These are phyloP conservation scores for Marsdenia floribunda DNA, from an alignment of 257 asterid species.

Conservation along the genomic window DNA sequence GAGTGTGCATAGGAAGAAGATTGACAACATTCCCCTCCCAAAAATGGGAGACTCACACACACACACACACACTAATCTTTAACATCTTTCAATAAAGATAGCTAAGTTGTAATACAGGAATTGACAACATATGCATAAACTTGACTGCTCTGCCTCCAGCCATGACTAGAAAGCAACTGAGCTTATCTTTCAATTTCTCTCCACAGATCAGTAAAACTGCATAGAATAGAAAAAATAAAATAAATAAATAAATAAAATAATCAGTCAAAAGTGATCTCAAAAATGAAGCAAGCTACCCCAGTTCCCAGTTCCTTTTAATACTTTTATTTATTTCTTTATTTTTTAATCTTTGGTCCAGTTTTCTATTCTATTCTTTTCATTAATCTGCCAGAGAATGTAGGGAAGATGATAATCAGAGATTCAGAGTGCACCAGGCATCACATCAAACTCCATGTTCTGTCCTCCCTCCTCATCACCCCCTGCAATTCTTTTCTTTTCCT, in stretches of 20 bases:
- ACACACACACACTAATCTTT: slow-evolving; percentile 11
- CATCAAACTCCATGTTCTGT: not conserved
- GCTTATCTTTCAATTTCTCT: slow-evolving; percentile 14
- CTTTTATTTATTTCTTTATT: slow-evolving; percentile 7
- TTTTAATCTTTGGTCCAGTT: not conserved
- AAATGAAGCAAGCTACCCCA: slow-evolving; percentile 18
- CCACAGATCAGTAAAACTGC: not conserved
- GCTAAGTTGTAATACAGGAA: slow-evolving; percentile 14
- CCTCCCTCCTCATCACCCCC: not conserved
- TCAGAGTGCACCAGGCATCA: not conserved
- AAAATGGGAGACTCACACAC: slow-evolving; percentile 12
- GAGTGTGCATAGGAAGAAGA: not conserved
- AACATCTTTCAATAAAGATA: slow-evolving; percentile 38
- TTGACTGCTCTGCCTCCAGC: slow-evolving; percentile 5
- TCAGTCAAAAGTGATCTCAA: slow-evolving; percentile 23
- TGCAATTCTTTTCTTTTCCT: not conserved
- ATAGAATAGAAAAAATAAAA: slow-evolving; percentile 13
- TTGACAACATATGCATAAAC: slow-evolving; percentile 12
- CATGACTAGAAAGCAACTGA: slow-evolving; percentile 26
- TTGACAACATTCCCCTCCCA: slow-evolving; percentile 19
- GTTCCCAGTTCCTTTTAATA: slow-evolving; percentile 12
- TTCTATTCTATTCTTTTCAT: slow-evolving; percentile 26
- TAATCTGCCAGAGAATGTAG: slow-evolving; percentile 24
- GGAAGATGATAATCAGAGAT: slow-evolving; percentile 17
- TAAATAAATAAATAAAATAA: slow-evolving; percentile 8